These are phyloP conservation scores for Saitozyma sp. DNA, from an alignment of 768 basidiomycete species.

Conservation along the genomic window DNA sequence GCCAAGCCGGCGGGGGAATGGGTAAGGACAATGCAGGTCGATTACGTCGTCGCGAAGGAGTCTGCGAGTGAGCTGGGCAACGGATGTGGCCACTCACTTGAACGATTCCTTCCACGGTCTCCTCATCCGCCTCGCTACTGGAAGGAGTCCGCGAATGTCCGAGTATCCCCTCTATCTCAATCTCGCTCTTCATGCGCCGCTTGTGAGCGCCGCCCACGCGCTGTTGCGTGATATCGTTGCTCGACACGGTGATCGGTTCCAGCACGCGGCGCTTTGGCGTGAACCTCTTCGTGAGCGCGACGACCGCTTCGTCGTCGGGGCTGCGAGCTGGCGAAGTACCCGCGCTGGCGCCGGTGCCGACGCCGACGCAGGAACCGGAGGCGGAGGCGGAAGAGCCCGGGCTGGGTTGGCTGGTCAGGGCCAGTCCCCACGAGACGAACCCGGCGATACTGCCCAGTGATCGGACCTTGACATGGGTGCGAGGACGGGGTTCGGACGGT, in stretches of 20 bases:
- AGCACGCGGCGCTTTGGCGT: slow-evolving; percentile 25
- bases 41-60: slow-evolving; percentile 14
- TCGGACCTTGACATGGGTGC: slow-evolving; percentile 21
- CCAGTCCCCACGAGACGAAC: slow-evolving; percentile 19
- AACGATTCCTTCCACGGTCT: too few species aligned
- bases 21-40: slow-evolving; percentile 10
- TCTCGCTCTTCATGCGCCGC: slow-evolving; percentile 28
- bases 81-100: background rate
- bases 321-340: background rate
- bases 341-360: background rate
- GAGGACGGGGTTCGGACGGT: slow-evolving; percentile 7
- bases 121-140: too few species aligned
- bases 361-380: background rate
- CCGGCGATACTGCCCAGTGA: slow-evolving; percentile 33
- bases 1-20: slow-evolving; percentile 27
- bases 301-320: slow-evolving; percentile 18
- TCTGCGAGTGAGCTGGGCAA: slow-evolving; percentile 2
- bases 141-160: background rate
- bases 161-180: slow-evolving; percentile 13
- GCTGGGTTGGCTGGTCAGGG: slow-evolving; percentile 1
- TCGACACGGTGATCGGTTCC: slow-evolving; percentile 23
- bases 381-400: background rate
- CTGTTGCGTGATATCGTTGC: background rate
- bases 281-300: slow-evolving; percentile 25
- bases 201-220: slow-evolving; percentile 13